These are phyloP conservation scores for Diospyros lotus DNA, from an alignment of 148 eudicot genomes.

Conservation along the genomic window DNA sequence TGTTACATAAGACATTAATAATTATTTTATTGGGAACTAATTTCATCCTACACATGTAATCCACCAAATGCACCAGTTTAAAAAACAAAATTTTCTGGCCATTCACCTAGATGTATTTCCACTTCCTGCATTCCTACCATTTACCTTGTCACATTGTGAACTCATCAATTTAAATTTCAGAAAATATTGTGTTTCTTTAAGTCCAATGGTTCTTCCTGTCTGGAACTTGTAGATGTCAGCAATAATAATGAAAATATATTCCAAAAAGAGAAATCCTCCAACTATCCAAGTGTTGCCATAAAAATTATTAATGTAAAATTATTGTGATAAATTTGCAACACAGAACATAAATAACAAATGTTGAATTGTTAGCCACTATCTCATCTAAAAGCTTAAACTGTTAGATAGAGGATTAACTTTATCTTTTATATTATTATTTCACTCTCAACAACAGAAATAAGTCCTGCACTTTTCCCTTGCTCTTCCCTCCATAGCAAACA, in stretches of 20 bases:
- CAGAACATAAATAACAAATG: background rate
- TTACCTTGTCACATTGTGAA: background rate
- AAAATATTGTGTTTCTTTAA: background rate
- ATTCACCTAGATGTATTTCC: background rate
- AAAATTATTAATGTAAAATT: background rate
- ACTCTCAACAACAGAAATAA: background rate
- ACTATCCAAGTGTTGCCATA: background rate
- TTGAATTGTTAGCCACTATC: no score
- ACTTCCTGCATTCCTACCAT: background rate
- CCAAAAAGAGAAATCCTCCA: no score
- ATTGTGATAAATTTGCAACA: background rate
- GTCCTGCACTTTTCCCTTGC: background rate
- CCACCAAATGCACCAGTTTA: background rate
- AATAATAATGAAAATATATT: no score
- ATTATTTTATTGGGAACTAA: background rate
- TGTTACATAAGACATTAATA: background rate
- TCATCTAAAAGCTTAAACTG: no score
- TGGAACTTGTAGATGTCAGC: no score
- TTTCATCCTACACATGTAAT: background rate
- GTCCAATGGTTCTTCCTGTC: no score
- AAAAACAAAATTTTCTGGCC: background rate
- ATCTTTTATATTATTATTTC: no score
- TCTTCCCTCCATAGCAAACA: background rate
- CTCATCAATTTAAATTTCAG: background rate
- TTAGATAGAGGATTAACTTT: no score